Base-by-base conservation (phyloP, 169 alveolate genomes). In the Plasmodium cynomolgi region DNA sequence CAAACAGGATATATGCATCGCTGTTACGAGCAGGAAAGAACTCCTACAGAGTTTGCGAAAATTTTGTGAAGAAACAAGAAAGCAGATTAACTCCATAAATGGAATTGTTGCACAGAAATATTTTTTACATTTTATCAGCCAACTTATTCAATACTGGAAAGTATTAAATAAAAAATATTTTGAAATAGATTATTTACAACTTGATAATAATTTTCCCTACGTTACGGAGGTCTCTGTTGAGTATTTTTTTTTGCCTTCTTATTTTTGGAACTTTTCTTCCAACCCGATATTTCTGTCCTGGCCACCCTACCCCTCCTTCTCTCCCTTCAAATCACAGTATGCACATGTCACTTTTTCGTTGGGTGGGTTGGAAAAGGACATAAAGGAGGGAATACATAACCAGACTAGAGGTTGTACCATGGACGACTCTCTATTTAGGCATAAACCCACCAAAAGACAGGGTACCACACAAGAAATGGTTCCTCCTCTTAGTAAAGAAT, bases 301-400 rank as follows among this genome's bases (percentile, higher is more conserved):
- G 94, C 94, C 94, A 39, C 94, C 94, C 13, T 81, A 41, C 56
- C 94, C 94, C 13, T 90, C 94, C 23, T 90, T 90, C 73, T 90
- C 94, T 26, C 94, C 94, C 50, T 90, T 90, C 83, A 90, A 90
- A 68, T 90, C 94, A 1, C 94, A 90, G 74, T 90, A 90, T 71
- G 94, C 94, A 7, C 91, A 90, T 68, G 33, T 90, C n/a, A 90
- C 90, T 2, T 90, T 90, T 74, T 75, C 85, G 15, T 17, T 74
- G 26, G 81, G 8, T 73, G 44, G 41, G 50, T 26, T 58, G 71
- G 62, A 72, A 6, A 68, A 17, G 47, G 39, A 13, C 20, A 62
- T 29, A 26, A 68, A 33, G 23, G 39, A 6, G n/a, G 50, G 71
- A 20, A 81, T 37, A 29, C 17, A 68, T 68, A 20, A 68, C n/a